Evolutionary conservation across 2,329 filamentous ascomycete species (phyloP).

Genomic region (Fusarium sp.): DNA sequence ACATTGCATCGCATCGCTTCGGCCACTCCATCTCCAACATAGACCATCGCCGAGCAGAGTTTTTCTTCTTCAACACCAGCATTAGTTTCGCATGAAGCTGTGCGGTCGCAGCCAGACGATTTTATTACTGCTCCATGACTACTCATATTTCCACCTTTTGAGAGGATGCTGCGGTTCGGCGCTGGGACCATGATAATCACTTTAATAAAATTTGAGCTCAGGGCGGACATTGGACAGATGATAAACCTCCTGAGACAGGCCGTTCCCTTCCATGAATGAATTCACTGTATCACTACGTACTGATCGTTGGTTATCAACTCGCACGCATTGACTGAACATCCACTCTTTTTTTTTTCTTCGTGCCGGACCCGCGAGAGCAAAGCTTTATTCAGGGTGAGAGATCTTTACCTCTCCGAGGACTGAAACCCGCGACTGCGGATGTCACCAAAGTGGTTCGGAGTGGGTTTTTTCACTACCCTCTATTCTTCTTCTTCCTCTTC

Average conservation of each 20-base stretch:
- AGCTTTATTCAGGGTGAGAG: constrained; percentile 12
- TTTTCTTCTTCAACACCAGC: constrained; percentile 22
- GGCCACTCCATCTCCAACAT: constrained; percentile 35
- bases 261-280: constrained; percentile 39
- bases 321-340: constrained; percentile 5
- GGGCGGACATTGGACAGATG: constrained; percentile 17
- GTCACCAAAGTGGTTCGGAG: constrained; percentile 40
- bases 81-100: constrained; percentile 37
- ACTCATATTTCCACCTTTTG: constrained; percentile 12
- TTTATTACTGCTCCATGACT: constrained; percentile 7
- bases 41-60: constrained; percentile 16
- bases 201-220: constrained; percentile 30
- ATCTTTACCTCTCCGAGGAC: constrained; percentile 33
- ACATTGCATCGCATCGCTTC: constrained; percentile 5
- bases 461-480: constrained; percentile 27
- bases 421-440: constrained; percentile 28
- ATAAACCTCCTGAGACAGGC: constrained; percentile 34
- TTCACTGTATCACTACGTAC: constrained; percentile 35
- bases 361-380: constrained; percentile 3
- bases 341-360: constrained; percentile 2
- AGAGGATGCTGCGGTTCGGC: constrained; percentile 31
- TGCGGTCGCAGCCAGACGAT: constrained; percentile 30
- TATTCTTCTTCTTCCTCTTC: constrained; percentile 30
- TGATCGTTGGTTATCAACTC: constrained; percentile 32
- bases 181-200: constrained; percentile 38